phyloP scores from a whole-genome alignment of 108 stramenopile species.

The Fragilaria crotonensis region DNA sequence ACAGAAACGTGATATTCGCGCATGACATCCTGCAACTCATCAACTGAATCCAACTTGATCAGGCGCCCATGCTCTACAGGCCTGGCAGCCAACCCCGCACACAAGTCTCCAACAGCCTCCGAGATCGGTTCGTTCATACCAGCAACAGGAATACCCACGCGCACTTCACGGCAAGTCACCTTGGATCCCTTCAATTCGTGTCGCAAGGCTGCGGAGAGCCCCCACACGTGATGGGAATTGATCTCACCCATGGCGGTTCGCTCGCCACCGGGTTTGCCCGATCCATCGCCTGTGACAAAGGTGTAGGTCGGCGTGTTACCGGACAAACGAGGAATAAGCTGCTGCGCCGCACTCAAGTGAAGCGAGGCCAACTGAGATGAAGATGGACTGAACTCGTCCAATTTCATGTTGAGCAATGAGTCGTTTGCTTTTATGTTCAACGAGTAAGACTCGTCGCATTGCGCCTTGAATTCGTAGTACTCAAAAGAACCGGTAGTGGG shows the following conservation, averaged over 20 bases:
- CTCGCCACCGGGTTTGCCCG: conserved; percentile 2
- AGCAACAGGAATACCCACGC: conserved; percentile 15
- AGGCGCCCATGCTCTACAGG: background rate
- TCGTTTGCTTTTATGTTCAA: conserved; percentile 3
- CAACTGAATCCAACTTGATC: background rate
- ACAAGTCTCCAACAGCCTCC: conserved; percentile 19
- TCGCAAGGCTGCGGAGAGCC: conserved; percentile 19
- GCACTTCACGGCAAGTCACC: conserved; percentile 14
- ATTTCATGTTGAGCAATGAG: conserved; percentile 7
- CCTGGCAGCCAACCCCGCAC: conserved; percentile 13
- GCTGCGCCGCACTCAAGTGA: conserved; percentile 18
- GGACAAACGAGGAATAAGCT: conserved; percentile 8
- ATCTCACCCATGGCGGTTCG: conserved; percentile 19
- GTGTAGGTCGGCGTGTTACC: conserved; percentile 8
- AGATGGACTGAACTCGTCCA: conserved; percentile 7
- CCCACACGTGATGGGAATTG: conserved; percentile 24
- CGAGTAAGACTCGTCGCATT: conserved; percentile 18
- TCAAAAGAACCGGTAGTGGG: conserved; percentile 8
- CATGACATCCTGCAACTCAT: background rate
- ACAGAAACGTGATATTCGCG: background rate
- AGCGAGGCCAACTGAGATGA: conserved; percentile 7
- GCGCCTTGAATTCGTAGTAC: conserved; percentile 4
- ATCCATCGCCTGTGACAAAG: conserved; percentile 16
- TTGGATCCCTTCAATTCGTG: conserved; percentile 3
- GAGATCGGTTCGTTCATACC: conserved; percentile 7